Conservation (phyloP, 331 rosid species). For the Dryas integrifolia region DNA sequence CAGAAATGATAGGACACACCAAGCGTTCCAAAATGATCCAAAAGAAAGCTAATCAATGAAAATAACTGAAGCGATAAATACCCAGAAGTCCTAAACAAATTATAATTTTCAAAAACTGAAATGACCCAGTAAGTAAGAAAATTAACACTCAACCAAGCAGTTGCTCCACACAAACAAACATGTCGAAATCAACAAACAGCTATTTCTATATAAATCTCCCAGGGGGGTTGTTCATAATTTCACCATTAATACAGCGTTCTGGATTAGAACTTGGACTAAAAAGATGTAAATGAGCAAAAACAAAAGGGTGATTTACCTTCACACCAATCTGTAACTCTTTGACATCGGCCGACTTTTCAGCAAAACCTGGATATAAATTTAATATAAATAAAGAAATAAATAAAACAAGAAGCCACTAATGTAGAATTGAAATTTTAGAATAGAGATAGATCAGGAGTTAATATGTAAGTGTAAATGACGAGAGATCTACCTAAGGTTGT, state of each 20-base stretch:
- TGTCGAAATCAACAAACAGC: not conserved
- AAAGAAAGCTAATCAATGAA: not conserved
- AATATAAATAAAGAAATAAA: not conserved
- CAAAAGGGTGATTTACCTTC: conserved; percentile 47
- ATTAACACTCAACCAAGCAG: not conserved
- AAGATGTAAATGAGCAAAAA: not conserved
- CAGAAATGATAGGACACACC: not conserved
- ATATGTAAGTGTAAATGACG: not conserved
- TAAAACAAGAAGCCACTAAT: conserved; percentile 6
- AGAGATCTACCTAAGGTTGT: conserved; percentile 49
- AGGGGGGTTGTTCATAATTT: not conserved
- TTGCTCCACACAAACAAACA: not conserved
- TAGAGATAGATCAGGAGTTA: conserved; percentile 3
- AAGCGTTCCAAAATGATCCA: not conserved
- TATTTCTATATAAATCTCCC: not conserved
- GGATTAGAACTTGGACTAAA: not conserved
- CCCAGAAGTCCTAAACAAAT: not conserved
- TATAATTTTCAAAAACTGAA: not conserved
- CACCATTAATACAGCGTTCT: too few relatives aligned
- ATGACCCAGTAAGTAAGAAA: not conserved
- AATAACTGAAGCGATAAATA: not conserved
- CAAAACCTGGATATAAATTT: conserved; percentile 43
- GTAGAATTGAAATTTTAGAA: not conserved
- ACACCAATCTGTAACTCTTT: conserved; percentile 85
- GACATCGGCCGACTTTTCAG: conserved; percentile 60